Conservation (phyloP, 2,329 filamentous ascomycete species). For the Fusarium concolor region DNA sequence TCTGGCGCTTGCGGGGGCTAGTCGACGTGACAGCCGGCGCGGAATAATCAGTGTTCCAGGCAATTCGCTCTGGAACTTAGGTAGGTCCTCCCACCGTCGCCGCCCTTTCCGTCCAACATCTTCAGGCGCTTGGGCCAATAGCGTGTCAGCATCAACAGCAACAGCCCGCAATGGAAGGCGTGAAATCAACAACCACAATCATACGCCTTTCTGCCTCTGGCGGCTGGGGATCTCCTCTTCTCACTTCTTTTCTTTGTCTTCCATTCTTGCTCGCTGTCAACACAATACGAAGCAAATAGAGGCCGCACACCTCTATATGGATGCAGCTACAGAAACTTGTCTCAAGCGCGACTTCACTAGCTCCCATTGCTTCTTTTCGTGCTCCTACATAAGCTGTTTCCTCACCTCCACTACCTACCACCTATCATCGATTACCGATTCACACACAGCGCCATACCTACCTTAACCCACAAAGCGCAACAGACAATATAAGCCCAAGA, state of each 20-base stretch:
- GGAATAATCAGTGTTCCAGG: conserved; percentile 25
- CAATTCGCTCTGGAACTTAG: background rate
- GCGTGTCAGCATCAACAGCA: conserved; percentile 12
- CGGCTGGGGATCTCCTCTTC: conserved; percentile 30
- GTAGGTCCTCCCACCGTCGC: conserved; percentile 2
- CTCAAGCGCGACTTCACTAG: conserved; percentile 4
- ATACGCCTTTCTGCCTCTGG: conserved; percentile 30
- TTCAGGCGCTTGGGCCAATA: conserved; percentile 37
- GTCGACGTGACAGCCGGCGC: conserved; percentile 9
- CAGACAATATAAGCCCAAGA: background rate
- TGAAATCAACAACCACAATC: conserved; percentile 15
- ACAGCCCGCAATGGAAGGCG: conserved; percentile 28
- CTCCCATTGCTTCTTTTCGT: background rate
- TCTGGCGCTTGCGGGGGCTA: background rate
- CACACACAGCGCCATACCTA: background rate
- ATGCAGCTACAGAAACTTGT: conserved; percentile 10
- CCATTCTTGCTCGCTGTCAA: background rate
- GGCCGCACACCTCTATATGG: background rate
- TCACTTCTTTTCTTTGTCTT: conserved; percentile 9
- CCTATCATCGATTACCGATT: background rate
- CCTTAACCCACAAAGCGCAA: background rate
- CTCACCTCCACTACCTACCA: background rate
- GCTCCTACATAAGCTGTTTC: background rate
- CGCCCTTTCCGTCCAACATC: conserved; percentile 12
- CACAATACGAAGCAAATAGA: background rate